Evolutionary conservation across 805 yeast species (phyloP).

Genomic region (Barnettozyma sp.): DNA sequence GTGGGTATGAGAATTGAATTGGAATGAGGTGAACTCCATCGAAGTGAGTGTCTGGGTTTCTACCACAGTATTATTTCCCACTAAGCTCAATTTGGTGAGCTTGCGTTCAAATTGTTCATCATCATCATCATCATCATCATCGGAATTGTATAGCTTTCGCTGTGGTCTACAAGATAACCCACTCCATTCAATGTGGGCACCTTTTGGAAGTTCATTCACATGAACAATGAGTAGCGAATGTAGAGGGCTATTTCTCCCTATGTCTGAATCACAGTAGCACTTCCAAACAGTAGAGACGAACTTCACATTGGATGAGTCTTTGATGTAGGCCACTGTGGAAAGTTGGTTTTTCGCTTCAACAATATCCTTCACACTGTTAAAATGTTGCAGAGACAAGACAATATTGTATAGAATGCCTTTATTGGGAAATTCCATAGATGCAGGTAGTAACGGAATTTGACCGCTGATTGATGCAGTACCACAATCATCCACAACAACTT

Average conservation of each 20-base stretch:
- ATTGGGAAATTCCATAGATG: constrained; percentile 46
- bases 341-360: constrained; percentile 41
- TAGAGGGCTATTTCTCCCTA: constrained; percentile 21
- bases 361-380: constrained; percentile 53
- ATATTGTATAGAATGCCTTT: constrained; percentile 30
- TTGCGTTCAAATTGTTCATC: constrained; percentile 25
- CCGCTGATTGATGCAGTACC: constrained; percentile 70
- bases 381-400: constrained; percentile 66
- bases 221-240: constrained; percentile 42
- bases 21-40: constrained; percentile 12
- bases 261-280: constrained; percentile 29
- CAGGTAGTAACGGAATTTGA: constrained; percentile 81
- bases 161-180: constrained; percentile 53
- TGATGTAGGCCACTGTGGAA: constrained; percentile 49
- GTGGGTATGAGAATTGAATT: constrained; percentile 12
- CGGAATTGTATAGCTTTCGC: constrained; percentile 27
- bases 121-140: constrained; percentile 39
- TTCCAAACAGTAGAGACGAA: constrained; percentile 39
- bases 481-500: constrained; percentile 49
- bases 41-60: constrained; percentile 16
- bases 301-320: constrained; percentile 27
- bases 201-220: constrained; percentile 53
- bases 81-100: constrained; percentile 3
- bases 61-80: constrained; percentile 18
- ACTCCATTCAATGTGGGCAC: constrained; percentile 69